Evolutionary conservation across 179 eudicot species (phyloP), one percentile per base, ranked within the genome.

Genomic region (Gypsophila paniculata): DNA sequence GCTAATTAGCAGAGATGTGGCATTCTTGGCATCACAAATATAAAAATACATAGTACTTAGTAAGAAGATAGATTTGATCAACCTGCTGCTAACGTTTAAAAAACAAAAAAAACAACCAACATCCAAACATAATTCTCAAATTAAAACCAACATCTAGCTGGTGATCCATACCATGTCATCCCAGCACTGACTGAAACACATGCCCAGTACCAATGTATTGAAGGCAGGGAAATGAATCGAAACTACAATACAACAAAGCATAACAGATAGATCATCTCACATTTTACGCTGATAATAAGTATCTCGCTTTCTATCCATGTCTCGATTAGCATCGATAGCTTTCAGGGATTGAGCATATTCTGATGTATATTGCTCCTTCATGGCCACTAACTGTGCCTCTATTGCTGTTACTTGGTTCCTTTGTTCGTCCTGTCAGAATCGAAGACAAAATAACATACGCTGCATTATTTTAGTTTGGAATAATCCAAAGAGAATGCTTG

Each of bases 261-360:
- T 34, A 6, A 15, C 34, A 73, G 26, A 51, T 22, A 46, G 29
- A 71, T 11, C 22, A 65, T 65, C 96, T 87, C 84, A 94, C 99
- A 85, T 89, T 74, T 72, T 84, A 42, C 99, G 91, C 68, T 86
- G 95, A 78, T 94, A 87, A 75, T 92, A 90, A 88, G 86, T 73
- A 72, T 94, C 99, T 61, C 84, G 75, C 79, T 83, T 94, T 78
- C 87, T 86, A 71, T 90, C 96, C 86, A 82, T 82, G 68, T 88
- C 95, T 34, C 82, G 80, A 44, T 86, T 88, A 68, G 80, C 78
- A 64, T 84, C 89, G 68, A 65, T 65, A 38, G 61, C 34, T 77
- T 81, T 90, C 76, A 88, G 82, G 61, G 84, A 81, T 77, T 80
- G 89, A 54, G 76, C 75, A 72, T 81, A 81, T 32, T 77, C 86